Percentiles rank a stretch among this genome's conserved stretches.
Conservation (phyloP, 192 early-diverging fungal genomes). For the Backusella sp. region DNA sequence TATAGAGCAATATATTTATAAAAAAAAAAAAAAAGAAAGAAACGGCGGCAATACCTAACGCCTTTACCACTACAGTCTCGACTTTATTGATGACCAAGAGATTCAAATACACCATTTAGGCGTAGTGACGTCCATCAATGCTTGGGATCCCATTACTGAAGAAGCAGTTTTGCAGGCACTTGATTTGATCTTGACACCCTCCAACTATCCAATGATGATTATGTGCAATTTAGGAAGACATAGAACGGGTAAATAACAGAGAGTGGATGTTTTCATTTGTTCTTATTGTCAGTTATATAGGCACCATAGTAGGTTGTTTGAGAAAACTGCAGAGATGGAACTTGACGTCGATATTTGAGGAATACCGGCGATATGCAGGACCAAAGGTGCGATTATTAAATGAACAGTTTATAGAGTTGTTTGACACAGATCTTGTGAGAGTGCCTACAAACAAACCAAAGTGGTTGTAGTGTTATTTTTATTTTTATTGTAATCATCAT, state of each 20-base stretch:
- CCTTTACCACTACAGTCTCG: constrained; percentile 47
- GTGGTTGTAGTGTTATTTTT: constrained; percentile 59
- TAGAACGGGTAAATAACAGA: constrained; percentile 70
- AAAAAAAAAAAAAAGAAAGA: neutral
- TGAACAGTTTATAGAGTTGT: constrained; percentile 94
- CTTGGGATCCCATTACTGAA: constrained; percentile 98
- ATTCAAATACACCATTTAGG: constrained; percentile 92
- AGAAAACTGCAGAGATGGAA: constrained; percentile 98
- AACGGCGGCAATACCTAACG: neutral
- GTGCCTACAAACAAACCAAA: constrained; percentile 70
- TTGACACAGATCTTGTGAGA: constrained; percentile 94
- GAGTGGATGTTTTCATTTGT: neutral
- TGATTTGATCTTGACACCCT: constrained; percentile 81
- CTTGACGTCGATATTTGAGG: constrained; percentile 97
- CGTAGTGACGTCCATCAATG: constrained; percentile 77
- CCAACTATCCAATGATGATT: constrained; percentile 92
- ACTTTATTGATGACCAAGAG: constrained; percentile 99
- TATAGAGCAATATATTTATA: neutral
- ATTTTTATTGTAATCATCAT: neutral
- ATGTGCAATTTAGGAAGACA: constrained; percentile 99
- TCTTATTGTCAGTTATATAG: constrained; percentile 33
- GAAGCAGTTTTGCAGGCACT: constrained; percentile 92
- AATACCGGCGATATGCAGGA: constrained; percentile 93
- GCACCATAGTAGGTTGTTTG: constrained; percentile 96
- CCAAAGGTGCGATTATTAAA: constrained; percentile 91